Base-by-base conservation (phyloP, 331 rosid genomes). In the Rhamnella rubrinervis region DNA sequence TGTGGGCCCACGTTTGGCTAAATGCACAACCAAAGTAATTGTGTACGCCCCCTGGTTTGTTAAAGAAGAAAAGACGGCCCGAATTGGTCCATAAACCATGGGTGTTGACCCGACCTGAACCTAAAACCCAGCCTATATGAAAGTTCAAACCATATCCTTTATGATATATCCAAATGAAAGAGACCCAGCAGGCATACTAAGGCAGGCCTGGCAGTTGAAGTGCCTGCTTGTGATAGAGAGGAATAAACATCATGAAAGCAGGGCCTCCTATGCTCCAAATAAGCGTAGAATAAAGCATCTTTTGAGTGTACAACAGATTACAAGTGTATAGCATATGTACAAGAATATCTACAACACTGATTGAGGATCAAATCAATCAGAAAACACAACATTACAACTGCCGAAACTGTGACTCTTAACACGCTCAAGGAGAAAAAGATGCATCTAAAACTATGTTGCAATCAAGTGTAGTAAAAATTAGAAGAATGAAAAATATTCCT, bases 401-500 rank as follows among this genome's bases (percentile, higher is more conserved):
- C 53, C 50, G 71, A 10, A 71, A 53, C 37, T 59, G 59, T 44
- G 53, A 3, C 44, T 60, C 20, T 51, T 7, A 31, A 31, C 35
- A 31, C 35, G 35, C 35, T 31, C 35, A 31, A 31, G 35, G 35
- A 4, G 35, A 4, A 10, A 44, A 44, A 9, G 16, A 2, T 69
- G n/a, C 5, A 13, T 38, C 67, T 26, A 6, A 15, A 14, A 57
- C 74, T 47, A 8, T 12, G 51, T 51, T 59, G 62, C 49, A 74
- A 72, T 71, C 71, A 60, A 68, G 46, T 53, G 66, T 74, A 71
- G 47, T 63, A 46, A 66, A 75, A 72, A 77, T 31, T 60, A 79
- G 76, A 77, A 80, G 81, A 31, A 79, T 71, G 40, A 63, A 75
- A 69, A 77, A 62, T 31, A 66, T 40, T 50, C 59, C 83, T 71